Conservation (phyloP, 495 filamentous ascomycete species). For the Talaromyces proteolyticus region DNA sequence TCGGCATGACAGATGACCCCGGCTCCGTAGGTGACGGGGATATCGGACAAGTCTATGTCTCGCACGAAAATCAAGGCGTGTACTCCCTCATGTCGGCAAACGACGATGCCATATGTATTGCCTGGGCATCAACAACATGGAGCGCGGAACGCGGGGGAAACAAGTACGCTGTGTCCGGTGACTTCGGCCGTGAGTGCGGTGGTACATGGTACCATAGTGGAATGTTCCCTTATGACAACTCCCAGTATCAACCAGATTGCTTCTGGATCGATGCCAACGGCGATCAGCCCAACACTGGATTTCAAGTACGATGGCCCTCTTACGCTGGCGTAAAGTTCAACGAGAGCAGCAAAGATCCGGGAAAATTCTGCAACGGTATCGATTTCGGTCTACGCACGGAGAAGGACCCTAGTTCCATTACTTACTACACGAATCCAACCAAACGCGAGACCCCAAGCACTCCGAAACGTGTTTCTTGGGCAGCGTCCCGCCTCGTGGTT, state of each 20-base stretch:
- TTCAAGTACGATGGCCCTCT: background rate
- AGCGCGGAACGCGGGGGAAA: background rate
- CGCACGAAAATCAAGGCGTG: background rate
- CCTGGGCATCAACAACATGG: background rate
- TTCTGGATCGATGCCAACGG: background rate
- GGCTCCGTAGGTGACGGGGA: background rate
- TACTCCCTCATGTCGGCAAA: background rate
- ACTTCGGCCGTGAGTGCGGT: background rate
- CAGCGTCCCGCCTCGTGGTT: background rate
- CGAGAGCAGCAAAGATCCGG: background rate
- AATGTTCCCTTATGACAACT: background rate
- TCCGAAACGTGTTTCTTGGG: background rate
- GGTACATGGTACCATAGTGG: background rate
- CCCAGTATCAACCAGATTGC: background rate
- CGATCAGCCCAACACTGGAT: background rate
- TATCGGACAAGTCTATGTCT: background rate
- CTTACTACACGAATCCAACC: background rate
- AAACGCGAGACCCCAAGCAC: background rate
- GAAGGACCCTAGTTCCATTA: background rate
- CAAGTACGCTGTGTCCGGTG: background rate
- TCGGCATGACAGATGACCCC: background rate
- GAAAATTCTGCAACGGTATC: background rate
- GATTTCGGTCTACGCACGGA: background rate
- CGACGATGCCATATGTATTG: background rate
- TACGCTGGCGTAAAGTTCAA: background rate